Base-by-base conservation (phyloP, 2,329 filamentous ascomycete genomes). In the Ceratocystis alfenasii region DNA sequence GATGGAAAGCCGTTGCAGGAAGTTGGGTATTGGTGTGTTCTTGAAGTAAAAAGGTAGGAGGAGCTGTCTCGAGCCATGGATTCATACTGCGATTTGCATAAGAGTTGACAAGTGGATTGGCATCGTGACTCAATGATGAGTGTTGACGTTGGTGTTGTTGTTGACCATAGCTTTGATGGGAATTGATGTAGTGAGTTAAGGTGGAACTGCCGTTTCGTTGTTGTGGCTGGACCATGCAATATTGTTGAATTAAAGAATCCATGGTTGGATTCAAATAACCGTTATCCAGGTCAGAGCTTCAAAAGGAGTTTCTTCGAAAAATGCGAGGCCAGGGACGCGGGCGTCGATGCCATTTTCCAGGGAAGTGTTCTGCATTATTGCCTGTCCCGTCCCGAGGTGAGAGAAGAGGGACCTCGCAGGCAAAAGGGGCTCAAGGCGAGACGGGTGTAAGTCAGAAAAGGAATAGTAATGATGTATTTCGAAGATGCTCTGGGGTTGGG, bases 331-430 rank as follows among this genome's bases (percentile, higher is more conserved):
- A 63, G 57, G 59, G 66, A 67, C 46, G 63, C 60, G 64, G 66
- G 66, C 63, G 59, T 67, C 63, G 63, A 67, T 63, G 66, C 66
- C 66, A 63, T 55, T 63, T 46, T 50, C 61, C 64, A 50, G 22
- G 44, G 53, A 60, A 46, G 50, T 62, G 50, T 59, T 45, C 59
- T 63, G 62, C 66, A 63, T 67, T 48, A 63, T 67, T 63, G 44
- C 44, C 62, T 60, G 46, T n/a, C 55, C 55, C 55, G 55, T 59
- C 55, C 57, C 55, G 53, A 59, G 36, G 50, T 46, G 33, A 64
- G 25, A 65, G 63, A 65, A 65, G 33, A 65, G 63, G 60, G 53
- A 50, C 63, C 63, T 59, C 45, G 30, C 62, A 46, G 30, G 53
- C 17, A 30, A 65, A 65, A 65, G 7, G 25, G 50, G 33, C 50